Conservation (phyloP, 1,284 basidiomycete genomes). For the Inonotus obliquus region DNA sequence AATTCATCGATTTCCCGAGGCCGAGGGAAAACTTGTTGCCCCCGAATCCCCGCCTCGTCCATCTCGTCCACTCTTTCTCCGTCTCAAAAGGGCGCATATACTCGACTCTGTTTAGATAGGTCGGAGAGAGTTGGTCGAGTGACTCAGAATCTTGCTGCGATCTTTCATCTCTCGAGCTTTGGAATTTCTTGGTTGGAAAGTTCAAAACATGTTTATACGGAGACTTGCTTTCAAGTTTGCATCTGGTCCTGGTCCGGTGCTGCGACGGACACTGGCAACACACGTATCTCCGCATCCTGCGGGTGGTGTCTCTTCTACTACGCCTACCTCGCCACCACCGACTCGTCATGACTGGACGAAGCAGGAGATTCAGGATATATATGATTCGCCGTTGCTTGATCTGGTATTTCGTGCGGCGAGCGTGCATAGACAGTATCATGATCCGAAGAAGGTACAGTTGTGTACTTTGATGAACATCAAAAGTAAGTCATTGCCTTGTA, state of each 20-base stretch:
- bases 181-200: neutral
- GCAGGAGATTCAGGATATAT: conserved; percentile 72
- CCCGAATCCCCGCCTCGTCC: neutral
- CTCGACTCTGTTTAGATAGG: neutral
- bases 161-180: neutral
- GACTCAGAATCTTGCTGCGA: neutral
- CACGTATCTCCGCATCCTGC: conserved; percentile 39
- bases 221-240: conserved; percentile 4
- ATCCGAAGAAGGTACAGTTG: conserved; percentile 88
- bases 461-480: conserved; percentile 99
- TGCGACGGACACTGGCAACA: conserved; percentile 54
- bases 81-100: conserved; percentile 1
- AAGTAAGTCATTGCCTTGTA: conserved; percentile 53
- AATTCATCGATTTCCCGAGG: neutral
- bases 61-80: conserved; percentile 1
- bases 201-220: conserved; percentile 11
- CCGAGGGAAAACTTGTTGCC: neutral
- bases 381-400: conserved; percentile 78
- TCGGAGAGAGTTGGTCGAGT: neutral
- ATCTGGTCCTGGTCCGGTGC: neutral
- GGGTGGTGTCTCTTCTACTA: conserved; percentile 20
- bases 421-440: conserved; percentile 84
- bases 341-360: conserved; percentile 59
- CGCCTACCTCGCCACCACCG: conserved; percentile 21
- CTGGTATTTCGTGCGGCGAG: conserved; percentile 81